Evolutionary conservation across 805 yeast species (phyloP).

Genomic region (Metschnikowia santaceciliae): DNA sequence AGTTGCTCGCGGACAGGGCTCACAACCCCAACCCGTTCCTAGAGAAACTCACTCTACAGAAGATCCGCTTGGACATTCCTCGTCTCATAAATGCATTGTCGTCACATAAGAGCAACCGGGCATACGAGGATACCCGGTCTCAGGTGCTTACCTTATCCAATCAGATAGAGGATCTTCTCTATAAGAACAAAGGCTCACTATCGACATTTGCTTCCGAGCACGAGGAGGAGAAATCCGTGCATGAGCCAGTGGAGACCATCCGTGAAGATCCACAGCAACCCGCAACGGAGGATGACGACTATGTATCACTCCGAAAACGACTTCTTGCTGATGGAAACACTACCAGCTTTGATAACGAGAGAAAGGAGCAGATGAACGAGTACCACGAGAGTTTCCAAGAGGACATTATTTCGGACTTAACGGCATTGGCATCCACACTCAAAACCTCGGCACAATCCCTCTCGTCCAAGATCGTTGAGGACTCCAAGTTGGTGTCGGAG

Average conservation of each 20-base stretch:
- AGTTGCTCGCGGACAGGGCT: background rate
- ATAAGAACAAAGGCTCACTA: background rate
- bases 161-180: constrained; percentile 10
- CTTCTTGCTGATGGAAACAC: constrained; percentile 15
- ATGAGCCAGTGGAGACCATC: background rate
- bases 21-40: constrained; percentile 9
- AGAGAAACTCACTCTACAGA: constrained; percentile 10
- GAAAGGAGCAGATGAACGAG: constrained; percentile 24
- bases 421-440: constrained; percentile 45
- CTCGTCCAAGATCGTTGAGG: constrained; percentile 35
- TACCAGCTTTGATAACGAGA: constrained; percentile 10
- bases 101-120: constrained; percentile 8
- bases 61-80: constrained; percentile 15
- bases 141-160: constrained; percentile 9
- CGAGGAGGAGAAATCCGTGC: background rate
- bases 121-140: constrained; percentile 1
- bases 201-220: background rate
- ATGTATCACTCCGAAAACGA: constrained; percentile 14
- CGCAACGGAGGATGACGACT: constrained; percentile 7
- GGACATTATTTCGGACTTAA: constrained; percentile 45
- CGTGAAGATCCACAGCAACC: background rate
- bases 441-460: constrained; percentile 44
- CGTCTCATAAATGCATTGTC: constrained; percentile 13
- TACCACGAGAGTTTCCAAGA: constrained; percentile 46
- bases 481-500: constrained; percentile 28